Evolutionary conservation across 768 basidiomycete species (phyloP).

Genomic region (Russula brevipes): DNA sequence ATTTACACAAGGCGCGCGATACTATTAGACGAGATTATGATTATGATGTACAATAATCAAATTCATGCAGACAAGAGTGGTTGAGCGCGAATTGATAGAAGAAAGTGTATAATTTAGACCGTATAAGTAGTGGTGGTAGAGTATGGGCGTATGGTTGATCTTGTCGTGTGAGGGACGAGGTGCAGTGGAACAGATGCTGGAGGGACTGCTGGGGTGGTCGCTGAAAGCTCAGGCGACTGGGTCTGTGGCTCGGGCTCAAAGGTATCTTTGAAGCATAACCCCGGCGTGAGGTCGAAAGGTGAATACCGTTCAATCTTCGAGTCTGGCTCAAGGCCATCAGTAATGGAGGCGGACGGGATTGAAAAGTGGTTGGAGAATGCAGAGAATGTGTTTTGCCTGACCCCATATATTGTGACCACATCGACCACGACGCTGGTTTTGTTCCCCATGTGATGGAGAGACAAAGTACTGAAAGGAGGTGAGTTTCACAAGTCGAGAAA

Average conservation of each 20-base stretch:
- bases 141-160: too few species aligned
- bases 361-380: too few species aligned
- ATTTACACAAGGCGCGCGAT: conserved; percentile 11
- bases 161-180: too few species aligned
- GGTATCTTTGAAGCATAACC: background rate
- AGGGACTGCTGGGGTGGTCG: too few species aligned
- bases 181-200: too few species aligned
- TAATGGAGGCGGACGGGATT: background rate
- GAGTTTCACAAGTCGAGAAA: too few species aligned
- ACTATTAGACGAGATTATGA: background rate
- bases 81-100: too few species aligned
- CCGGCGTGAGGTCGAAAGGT: background rate
- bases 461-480: background rate
- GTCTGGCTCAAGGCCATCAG: background rate
- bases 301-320: conserved; percentile 2
- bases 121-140: too few species aligned
- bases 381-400: too few species aligned
- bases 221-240: background rate
- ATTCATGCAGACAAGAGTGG: background rate
- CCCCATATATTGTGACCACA: background rate
- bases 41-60: background rate
- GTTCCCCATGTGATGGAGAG: background rate
- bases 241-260: background rate
- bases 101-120: too few species aligned
- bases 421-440: background rate